These are phyloP conservation scores for Aspergillus costaricaensis DNA, from an alignment of 2,329 filamentous ascomycete species.

Conservation along the genomic window DNA sequence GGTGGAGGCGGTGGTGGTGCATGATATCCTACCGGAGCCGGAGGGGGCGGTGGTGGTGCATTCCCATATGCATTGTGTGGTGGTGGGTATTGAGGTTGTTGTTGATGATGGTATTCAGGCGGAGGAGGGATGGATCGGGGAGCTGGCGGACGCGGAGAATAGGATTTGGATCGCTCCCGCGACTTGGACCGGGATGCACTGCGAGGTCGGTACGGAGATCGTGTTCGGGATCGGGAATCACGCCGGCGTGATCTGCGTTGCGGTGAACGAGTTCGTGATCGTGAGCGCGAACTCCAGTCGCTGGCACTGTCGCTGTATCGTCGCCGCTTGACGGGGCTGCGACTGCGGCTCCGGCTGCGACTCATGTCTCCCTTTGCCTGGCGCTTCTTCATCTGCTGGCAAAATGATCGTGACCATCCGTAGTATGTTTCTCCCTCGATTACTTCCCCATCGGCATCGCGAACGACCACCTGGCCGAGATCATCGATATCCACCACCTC, in stretches of 20 bases:
- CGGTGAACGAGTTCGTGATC: slow-evolving; percentile 33
- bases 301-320: slow-evolving; percentile 44
- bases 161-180: slow-evolving; percentile 26
- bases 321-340: slow-evolving; percentile 48
- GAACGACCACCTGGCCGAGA: slow-evolving; percentile 68
- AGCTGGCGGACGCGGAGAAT: slow-evolving; percentile 33
- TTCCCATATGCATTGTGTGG: slow-evolving; percentile 2
- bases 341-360: slow-evolving; percentile 49
- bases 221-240: slow-evolving; percentile 29
- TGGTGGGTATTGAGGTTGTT: neutral
- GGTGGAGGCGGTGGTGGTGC: slow-evolving; percentile 24
- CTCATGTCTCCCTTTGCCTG: slow-evolving; percentile 29
- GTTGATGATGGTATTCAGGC: slow-evolving; percentile 9
- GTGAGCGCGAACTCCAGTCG: slow-evolving; percentile 31
- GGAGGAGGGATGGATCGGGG: slow-evolving; percentile 15
- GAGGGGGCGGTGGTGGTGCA: slow-evolving; percentile 12
- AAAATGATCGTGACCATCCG: slow-evolving; percentile 81
- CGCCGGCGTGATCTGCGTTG: slow-evolving; percentile 20
- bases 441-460: slow-evolving; percentile 68
- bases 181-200: slow-evolving; percentile 27
- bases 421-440: slow-evolving; percentile 75
- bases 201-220: slow-evolving; percentile 29
- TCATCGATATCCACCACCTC: slow-evolving; percentile 67
- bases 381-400: slow-evolving; percentile 71
- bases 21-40: slow-evolving; percentile 13